Conservation (phyloP, 192 early-diverging fungal genomes). For the Gorgonomyces haynaldii region DNA sequence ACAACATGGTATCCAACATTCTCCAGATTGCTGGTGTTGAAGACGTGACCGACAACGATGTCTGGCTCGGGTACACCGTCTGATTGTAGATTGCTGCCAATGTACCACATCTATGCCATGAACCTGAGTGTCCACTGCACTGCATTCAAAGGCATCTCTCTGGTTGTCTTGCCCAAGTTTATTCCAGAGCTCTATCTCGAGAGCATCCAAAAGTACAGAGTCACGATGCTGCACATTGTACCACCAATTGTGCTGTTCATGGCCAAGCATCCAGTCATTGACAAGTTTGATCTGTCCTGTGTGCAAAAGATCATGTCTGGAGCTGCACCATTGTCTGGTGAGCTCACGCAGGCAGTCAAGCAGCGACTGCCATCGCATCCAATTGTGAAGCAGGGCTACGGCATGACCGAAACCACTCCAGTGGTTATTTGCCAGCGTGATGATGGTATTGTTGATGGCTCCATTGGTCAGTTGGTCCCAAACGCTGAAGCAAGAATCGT, state of each 20-base stretch:
- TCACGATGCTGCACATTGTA: constrained; percentile 39
- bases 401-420: constrained; percentile 61
- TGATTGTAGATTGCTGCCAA: constrained; percentile 62
- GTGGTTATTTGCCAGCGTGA: constrained; percentile 26
- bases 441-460: constrained; percentile 26
- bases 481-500: constrained; percentile 64
- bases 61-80: background rate
- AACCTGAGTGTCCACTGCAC: constrained; percentile 15
- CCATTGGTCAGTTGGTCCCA: constrained; percentile 62
- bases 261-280: constrained; percentile 61
- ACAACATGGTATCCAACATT: constrained; percentile 70
- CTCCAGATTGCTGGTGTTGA: constrained; percentile 42
- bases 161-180: constrained; percentile 72
- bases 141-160: constrained; percentile 32
- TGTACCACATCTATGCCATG: constrained; percentile 36
- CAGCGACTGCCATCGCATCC: constrained; percentile 14
- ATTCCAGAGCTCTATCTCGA: constrained; percentile 48
- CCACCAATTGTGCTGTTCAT: constrained; percentile 68
- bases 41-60: constrained; percentile 7
- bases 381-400: constrained; percentile 52
- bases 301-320: constrained; percentile 54
- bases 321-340: constrained; percentile 68
- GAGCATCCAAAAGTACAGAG: constrained; percentile 57
- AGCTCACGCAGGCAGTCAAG: constrained; percentile 36
- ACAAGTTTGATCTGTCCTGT: constrained; percentile 61